Conservation (phyloP, 2,329 filamentous ascomycete species). For the Colletotrichum sidae region DNA sequence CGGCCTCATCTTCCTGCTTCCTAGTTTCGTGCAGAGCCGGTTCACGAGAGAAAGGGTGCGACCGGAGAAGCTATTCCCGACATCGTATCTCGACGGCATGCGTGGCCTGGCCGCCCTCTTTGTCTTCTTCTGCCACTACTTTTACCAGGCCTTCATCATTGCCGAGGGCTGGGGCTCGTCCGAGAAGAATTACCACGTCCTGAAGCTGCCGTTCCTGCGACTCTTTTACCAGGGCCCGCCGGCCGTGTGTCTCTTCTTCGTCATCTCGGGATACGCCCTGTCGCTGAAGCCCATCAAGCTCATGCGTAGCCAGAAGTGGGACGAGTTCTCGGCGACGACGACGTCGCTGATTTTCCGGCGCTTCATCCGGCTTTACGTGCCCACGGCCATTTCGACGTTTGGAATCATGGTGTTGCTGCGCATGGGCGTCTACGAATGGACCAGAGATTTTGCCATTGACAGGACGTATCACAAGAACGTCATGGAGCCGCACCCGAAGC, state of each 20-base stretch:
- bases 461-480: conserved; percentile 59
- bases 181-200: conserved; percentile 56
- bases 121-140: conserved; percentile 69
- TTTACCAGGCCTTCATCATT: conserved; percentile 64
- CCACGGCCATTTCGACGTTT: conserved; percentile 62
- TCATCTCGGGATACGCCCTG: conserved; percentile 71
- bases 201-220: conserved; percentile 66
- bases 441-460: conserved; percentile 58
- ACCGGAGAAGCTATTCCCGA: conserved; percentile 59
- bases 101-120: conserved; percentile 66
- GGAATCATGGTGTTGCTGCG: conserved; percentile 58
- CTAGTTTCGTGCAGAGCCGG: conserved; percentile 63
- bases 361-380: conserved; percentile 63
- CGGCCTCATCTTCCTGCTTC: conserved; percentile 58
- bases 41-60: conserved; percentile 54
- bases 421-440: conserved; percentile 61
- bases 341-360: conserved; percentile 64
- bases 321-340: conserved; percentile 58
- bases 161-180: conserved; percentile 61
- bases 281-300: conserved; percentile 65
- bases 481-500: conserved; percentile 59
- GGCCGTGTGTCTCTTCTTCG: conserved; percentile 71
- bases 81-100: conserved; percentile 69
- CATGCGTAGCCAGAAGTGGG: conserved; percentile 49
- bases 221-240: conserved; percentile 66